Percentiles rank a stretch among this genome's conserved stretches.
phyloP scores from a whole-genome alignment of 2,329 filamentous ascomycete species.

The Fusarium oxysporum region DNA sequence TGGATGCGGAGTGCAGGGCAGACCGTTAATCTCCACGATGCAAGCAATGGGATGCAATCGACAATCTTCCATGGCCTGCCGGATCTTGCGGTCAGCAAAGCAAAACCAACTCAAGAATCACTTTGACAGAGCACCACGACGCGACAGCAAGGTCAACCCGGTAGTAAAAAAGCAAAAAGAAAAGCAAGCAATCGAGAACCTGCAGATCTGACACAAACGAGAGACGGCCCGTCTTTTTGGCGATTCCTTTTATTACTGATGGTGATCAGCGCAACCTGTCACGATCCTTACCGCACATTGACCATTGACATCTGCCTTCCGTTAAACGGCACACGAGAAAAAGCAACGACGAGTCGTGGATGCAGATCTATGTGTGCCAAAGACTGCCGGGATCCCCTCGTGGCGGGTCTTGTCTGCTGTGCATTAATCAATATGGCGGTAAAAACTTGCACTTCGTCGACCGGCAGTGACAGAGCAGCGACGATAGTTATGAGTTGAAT shows the following conservation, averaged over 20 bases:
- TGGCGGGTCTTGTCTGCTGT: conserved; percentile 9
- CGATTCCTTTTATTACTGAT: conserved; percentile 23
- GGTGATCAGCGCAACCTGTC: conserved; percentile 20
- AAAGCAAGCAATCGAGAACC: conserved; percentile 26
- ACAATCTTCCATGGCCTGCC: conserved; percentile 2
- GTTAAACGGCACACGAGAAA: conserved; percentile 14
- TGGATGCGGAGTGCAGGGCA: conserved; percentile 23
- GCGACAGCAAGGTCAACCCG: background rate
- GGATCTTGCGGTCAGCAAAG: conserved; percentile 31
- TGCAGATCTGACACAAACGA: conserved; percentile 17
- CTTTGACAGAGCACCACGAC: background rate
- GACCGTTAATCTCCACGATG: conserved; percentile 27
- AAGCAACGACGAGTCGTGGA: conserved; percentile 15
- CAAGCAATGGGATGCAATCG: conserved; percentile 27
- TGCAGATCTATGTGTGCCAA: conserved; percentile 22
- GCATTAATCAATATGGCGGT: conserved; percentile 18
- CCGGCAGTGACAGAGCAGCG: background rate
- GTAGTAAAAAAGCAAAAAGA: conserved; percentile 12
- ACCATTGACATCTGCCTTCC: conserved; percentile 9
- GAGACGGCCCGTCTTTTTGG: conserved; percentile 16
- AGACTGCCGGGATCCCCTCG: conserved; percentile 18
- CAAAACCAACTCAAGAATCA: background rate
- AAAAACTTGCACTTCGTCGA: background rate
- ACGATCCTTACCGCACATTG: conserved; percentile 15
- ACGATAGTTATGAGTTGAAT: background rate